A percentile compares a stretch with the other conserved stretches of the same genome.
Conservation (phyloP, 1,284 basidiomycete genomes). For the Takashimella koratensis region DNA sequence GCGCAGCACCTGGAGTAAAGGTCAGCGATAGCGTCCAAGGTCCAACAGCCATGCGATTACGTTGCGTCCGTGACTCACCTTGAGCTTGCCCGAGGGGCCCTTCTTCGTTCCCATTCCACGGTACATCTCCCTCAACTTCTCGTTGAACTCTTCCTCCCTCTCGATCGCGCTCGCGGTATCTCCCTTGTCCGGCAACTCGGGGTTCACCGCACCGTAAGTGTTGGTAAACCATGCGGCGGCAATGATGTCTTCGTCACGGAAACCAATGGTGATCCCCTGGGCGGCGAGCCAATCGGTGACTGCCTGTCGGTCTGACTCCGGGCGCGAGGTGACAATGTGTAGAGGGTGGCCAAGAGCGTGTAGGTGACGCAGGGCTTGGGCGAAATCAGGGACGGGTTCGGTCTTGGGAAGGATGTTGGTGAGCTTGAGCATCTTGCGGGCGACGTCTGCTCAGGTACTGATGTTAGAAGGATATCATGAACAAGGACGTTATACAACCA, state of each 20-base stretch:
- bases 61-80: too few relatives aligned
- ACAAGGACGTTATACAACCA: too few relatives aligned
- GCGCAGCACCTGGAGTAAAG: conserved; percentile 24
- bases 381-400: conserved; percentile 24
- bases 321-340: conserved; percentile 35
- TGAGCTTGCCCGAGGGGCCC: conserved; percentile 22
- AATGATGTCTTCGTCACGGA: conserved; percentile 19
- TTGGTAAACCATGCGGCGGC: conserved; percentile 24
- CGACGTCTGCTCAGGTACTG: conserved; percentile 18
- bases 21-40: conserved; percentile 1
- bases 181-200: conserved; percentile 8
- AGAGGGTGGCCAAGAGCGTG: conserved; percentile 34
- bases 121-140: conserved; percentile 14
- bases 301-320: conserved; percentile 12
- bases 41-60: too few relatives aligned
- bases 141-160: conserved; percentile 17
- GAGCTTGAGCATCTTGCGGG: conserved; percentile 22
- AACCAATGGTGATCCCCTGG: conserved; percentile 27
- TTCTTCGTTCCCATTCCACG: conserved; percentile 12
- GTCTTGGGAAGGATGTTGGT: conserved; percentile 22
- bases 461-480: too few relatives aligned
- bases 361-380: conserved; percentile 19
- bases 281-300: conserved; percentile 22
- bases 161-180: conserved; percentile 11
- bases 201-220: conserved; percentile 9